phyloP scores from a whole-genome alignment of 352 stramenopile species.

The Globisporangium cystogenes region DNA sequence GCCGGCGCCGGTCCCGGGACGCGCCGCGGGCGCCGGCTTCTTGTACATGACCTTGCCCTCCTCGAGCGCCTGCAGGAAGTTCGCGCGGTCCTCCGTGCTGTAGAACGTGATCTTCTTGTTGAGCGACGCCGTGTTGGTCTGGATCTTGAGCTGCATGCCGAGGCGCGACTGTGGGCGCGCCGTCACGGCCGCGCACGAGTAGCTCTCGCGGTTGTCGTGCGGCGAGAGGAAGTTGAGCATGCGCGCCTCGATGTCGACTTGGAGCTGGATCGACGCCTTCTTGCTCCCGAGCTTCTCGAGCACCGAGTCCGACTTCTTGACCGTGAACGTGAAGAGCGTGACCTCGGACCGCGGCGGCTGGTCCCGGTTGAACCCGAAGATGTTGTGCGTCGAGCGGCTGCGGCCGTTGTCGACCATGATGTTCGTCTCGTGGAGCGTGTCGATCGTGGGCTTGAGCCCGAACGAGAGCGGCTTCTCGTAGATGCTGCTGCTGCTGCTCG shows the following conservation, averaged over 20 bases:
- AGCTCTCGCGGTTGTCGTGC: constrained; percentile 71
- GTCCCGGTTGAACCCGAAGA: constrained; percentile 71
- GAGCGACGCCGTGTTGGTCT: constrained; percentile 61
- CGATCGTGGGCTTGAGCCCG: constrained; percentile 20
- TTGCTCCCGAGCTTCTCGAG: constrained; percentile 80
- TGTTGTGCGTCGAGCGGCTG: constrained; percentile 61
- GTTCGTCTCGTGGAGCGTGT: constrained; percentile 32
- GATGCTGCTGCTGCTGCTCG: constrained; percentile 12
- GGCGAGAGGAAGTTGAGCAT: constrained; percentile 83
- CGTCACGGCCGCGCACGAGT: constrained; percentile 73
- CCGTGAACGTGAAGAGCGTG: constrained; percentile 82
- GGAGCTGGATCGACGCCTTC: constrained; percentile 74
- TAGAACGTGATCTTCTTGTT: constrained; percentile 87
- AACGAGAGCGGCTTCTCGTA: constrained; percentile 31
- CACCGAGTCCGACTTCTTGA: constrained; percentile 83
- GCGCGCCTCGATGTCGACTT: constrained; percentile 76
- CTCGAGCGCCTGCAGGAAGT: constrained; percentile 78
- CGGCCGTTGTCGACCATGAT: constrained; percentile 55
- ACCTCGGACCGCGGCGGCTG: constrained; percentile 45
- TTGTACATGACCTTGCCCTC: constrained; percentile 83
- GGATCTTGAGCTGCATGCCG: constrained; percentile 84
- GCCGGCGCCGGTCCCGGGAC: background rate
- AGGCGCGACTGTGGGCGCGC: constrained; percentile 69
- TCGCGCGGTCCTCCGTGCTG: constrained; percentile 72
- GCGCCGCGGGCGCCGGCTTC: constrained; percentile 19